Conservation (phyloP, 768 basidiomycete species). For the Mycena alexandri region DNA sequence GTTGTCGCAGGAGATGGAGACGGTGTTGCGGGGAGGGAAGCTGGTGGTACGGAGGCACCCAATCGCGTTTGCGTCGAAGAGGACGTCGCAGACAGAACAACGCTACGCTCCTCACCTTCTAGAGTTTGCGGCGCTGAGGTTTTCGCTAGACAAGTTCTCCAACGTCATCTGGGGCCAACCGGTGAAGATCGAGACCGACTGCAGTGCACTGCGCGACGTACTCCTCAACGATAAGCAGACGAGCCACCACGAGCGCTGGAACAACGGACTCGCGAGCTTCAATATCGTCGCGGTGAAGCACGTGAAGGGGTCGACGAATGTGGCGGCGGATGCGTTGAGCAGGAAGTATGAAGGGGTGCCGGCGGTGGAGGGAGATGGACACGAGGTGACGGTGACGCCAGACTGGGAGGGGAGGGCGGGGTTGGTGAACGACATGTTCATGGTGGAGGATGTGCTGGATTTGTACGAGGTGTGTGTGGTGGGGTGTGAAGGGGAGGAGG, state of each 20-base stretch:
- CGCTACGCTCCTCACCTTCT: conserved; percentile 48
- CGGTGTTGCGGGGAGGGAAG: conserved; percentile 29
- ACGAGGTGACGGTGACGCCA: conserved; percentile 39
- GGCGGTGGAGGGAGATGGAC: conserved; percentile 15
- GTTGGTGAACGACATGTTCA: conserved; percentile 30
- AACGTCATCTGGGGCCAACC: conserved; percentile 42
- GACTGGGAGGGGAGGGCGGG: conserved; percentile 40
- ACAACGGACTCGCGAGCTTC: conserved; percentile 40
- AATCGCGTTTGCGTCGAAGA: conserved; percentile 49
- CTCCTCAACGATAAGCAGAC: conserved; percentile 35
- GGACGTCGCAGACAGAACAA: conserved; percentile 47
- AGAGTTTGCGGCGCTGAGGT: too few relatives aligned
- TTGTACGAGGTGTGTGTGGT: too few relatives aligned
- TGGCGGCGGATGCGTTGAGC: conserved; percentile 42
- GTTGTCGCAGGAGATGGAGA: conserved; percentile 40
- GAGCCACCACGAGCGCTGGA: conserved; percentile 43
- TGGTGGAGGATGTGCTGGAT: neutral
- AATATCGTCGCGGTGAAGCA: conserved; percentile 40
- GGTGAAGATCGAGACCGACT: conserved; percentile 35
- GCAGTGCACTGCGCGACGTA: conserved; percentile 43
- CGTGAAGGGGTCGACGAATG: conserved; percentile 37
- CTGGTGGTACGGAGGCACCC: conserved; percentile 41
- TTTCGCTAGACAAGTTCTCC: conserved; percentile 36
- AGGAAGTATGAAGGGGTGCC: conserved; percentile 19
- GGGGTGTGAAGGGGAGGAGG: too few relatives aligned